Base-by-base conservation (phyloP, 768 basidiomycete species). In the Mrakia frigida region DNA sequence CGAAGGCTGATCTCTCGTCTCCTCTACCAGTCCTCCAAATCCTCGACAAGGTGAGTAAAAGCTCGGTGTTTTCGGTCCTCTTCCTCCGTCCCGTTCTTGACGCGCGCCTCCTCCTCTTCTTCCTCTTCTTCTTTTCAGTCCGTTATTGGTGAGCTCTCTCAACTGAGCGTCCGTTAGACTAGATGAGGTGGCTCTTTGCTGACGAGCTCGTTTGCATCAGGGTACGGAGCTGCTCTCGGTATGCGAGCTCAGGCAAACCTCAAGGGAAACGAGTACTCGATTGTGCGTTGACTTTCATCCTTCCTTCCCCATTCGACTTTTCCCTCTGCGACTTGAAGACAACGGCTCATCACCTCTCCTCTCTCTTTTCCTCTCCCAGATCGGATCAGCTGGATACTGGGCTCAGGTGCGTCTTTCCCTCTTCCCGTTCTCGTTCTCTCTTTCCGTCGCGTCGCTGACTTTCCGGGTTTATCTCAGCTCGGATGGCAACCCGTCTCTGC, bases 401-500 rank as follows among this genome's bases (percentile, higher is more conserved):
- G 78, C 78, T 3, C 72, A n/a, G n/a, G n/a, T n/a, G n/a, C n/a
- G n/a, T n/a, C n/a, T n/a, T n/a, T n/a, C n/a, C n/a, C n/a, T n/a
- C n/a, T n/a, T n/a, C n/a, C n/a, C n/a, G n/a, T n/a, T n/a, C n/a
- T n/a, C n/a, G n/a, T n/a, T n/a, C n/a, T n/a, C n/a, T n/a, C n/a
- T n/a, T n/a, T n/a, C n/a, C n/a, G n/a, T n/a, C n/a, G n/a, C n/a
- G n/a, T n/a, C n/a, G n/a, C n/a, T n/a, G n/a, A n/a, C n/a, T n/a
- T n/a, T n/a, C n/a, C n/a, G n/a, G n/a, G n/a, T n/a, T n/a, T n/a
- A n/a, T n/a, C 79, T 0, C 73, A 74, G 14, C 80, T 80, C 60
- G 76, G 63, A 31, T 74, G 70, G 77, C 80, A 81, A 69, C 81
- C 81, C 1, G 77, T 82, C 74, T 78, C 79, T 3, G 80, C 81